Conservation (phyloP, 2,329 filamentous ascomycete genomes). For the Neoscytalidium dimidiatum region DNA sequence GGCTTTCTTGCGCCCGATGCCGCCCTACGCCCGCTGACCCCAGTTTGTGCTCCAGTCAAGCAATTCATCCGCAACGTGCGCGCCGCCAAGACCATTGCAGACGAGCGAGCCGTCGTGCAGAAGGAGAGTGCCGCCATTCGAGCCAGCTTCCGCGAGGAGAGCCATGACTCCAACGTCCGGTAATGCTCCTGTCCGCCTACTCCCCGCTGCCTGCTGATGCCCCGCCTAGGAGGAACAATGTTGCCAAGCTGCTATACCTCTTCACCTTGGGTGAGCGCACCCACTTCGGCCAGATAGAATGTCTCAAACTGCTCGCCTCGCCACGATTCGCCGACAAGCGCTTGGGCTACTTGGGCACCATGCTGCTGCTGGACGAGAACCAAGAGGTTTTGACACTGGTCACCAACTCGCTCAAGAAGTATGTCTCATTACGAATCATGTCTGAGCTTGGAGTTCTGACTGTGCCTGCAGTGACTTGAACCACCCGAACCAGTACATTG, state of each 20-base stretch:
- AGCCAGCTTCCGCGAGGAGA: conserved; percentile 97
- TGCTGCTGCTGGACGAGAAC: conserved; percentile 94
- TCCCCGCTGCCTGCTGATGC: conserved; percentile 22
- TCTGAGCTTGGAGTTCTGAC: conserved; percentile 21
- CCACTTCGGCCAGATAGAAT: conserved; percentile 99
- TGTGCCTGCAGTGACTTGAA: conserved; percentile 72
- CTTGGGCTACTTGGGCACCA: conserved; percentile 91
- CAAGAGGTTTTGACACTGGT: conserved; percentile 97
- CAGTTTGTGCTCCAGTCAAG: conserved; percentile 68
- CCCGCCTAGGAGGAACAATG: conserved; percentile 83
- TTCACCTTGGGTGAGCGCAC: conserved; percentile 97
- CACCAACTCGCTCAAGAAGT: conserved; percentile 98
- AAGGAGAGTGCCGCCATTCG: conserved; percentile 98
- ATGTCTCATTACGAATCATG: conserved; percentile 26
- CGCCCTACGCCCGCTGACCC: conserved; percentile 23
- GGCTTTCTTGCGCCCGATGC: conserved; percentile 28
- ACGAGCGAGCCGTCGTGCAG: conserved; percentile 96
- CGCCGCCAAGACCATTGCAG: conserved; percentile 97
- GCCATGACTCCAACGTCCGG: conserved; percentile 87
- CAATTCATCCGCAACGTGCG: conserved; percentile 99
- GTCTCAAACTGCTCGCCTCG: conserved; percentile 93
- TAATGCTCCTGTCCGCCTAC: conserved; percentile 46
- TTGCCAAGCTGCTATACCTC: conserved; percentile 95
- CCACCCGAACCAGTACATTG: conserved; percentile 97
- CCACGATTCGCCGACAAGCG: conserved; percentile 98